Conservation (phyloP, 148 eudicot species). For the Rhododendron ovatum region DNA sequence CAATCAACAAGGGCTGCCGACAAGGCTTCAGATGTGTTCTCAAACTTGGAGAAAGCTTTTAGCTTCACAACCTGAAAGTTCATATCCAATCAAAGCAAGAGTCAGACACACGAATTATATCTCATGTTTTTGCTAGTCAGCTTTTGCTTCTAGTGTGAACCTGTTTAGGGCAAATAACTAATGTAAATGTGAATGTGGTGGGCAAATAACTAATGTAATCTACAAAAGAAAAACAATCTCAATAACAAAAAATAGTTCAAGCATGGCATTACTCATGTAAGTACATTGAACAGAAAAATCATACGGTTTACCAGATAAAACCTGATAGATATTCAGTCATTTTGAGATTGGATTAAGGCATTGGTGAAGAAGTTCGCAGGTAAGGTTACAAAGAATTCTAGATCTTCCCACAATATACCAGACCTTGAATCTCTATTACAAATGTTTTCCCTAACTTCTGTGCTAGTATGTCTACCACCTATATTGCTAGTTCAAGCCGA, state of each 20-base stretch:
- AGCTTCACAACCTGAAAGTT: slow-evolving; percentile 71
- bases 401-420: neutral
- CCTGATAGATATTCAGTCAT: neutral
- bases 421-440: neutral
- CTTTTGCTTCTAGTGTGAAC: too few species aligned
- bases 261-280: neutral
- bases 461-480: neutral
- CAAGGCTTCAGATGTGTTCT: slow-evolving; percentile 85
- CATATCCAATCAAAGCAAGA: slow-evolving; percentile 3
- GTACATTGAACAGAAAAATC: neutral
- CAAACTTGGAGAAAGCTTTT: slow-evolving; percentile 92
- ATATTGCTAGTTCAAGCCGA: neutral
- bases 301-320: neutral
- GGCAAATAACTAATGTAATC: neutral
- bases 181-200: neutral
- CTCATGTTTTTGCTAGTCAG: too few species aligned
- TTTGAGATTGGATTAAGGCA: neutral
- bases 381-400: neutral
- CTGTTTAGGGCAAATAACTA: too few species aligned
- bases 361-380: neutral
- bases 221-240: neutral
- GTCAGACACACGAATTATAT: neutral
- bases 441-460: neutral
- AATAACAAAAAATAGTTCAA: neutral
- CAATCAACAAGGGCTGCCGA: slow-evolving; percentile 64